A percentile compares a stretch with the other conserved stretches of the same genome.
These are phyloP conservation scores for Hyaloscypha hepaticicola DNA, from an alignment of 495 filamentous ascomycete species.

Conservation along the genomic window DNA sequence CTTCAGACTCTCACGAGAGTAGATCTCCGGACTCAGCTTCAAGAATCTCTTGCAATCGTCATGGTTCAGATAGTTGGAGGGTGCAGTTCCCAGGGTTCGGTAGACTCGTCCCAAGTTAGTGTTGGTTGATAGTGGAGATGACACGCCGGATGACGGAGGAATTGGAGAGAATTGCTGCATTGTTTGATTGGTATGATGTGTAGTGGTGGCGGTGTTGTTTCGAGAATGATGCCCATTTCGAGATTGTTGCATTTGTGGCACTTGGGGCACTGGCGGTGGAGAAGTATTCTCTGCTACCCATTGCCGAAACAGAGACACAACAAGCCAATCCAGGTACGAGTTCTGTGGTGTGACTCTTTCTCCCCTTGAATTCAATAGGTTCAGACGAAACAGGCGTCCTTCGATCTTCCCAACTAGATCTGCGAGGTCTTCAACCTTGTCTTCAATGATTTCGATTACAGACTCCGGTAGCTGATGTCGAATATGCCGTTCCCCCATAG, in stretches of 20 bases:
- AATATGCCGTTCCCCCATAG: slow-evolving; percentile 71
- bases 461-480: slow-evolving; percentile 66
- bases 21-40: slow-evolving; percentile 69
- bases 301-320: slow-evolving; percentile 79
- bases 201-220: slow-evolving; percentile 18
- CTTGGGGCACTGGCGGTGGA: slow-evolving; percentile 35
- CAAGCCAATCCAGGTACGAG: slow-evolving; percentile 84
- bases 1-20: slow-evolving; percentile 70
- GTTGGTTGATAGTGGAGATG: slow-evolving; percentile 40
- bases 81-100: slow-evolving; percentile 62
- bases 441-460: slow-evolving; percentile 85
- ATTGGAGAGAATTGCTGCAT: slow-evolving; percentile 13
- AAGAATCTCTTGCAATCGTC: slow-evolving; percentile 89
- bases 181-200: slow-evolving; percentile 23
- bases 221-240: slow-evolving; percentile 27
- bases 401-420: slow-evolving; percentile 52
- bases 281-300: slow-evolving; percentile 88
- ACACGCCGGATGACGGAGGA: slow-evolving; percentile 30
- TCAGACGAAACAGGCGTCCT: slow-evolving; percentile 74
- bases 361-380: slow-evolving; percentile 72
- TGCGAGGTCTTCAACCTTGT: slow-evolving; percentile 79
- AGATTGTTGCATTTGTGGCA: slow-evolving; percentile 38
- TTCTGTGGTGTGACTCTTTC: slow-evolving; percentile 77
- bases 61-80: slow-evolving; percentile 67
- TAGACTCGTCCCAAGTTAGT: slow-evolving; percentile 64